These are phyloP conservation scores for Daldinia decipiens DNA, from an alignment of 495 filamentous ascomycete species.

Conservation along the genomic window DNA sequence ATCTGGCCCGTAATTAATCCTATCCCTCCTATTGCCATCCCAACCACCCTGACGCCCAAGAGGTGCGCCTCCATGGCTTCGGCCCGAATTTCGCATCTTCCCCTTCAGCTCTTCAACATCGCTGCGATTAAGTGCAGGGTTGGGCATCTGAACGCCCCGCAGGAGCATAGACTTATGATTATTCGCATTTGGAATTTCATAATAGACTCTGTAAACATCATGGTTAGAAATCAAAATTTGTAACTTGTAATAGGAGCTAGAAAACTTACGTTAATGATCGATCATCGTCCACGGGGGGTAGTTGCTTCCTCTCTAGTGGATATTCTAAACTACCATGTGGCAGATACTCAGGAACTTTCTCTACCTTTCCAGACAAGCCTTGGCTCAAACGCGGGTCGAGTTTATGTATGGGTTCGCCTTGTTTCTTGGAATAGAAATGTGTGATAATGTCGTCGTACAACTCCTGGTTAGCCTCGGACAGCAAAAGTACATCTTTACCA, in stretches of 20 bases:
- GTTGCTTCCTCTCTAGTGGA: slow-evolving; percentile 69
- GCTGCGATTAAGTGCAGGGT: slow-evolving; percentile 72
- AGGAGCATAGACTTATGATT: slow-evolving; percentile 95
- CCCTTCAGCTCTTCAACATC: slow-evolving; percentile 77
- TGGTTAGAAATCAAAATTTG: slow-evolving; percentile 22
- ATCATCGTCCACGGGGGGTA: slow-evolving; percentile 85
- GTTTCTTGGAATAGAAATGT: slow-evolving; percentile 92
- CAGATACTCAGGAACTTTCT: slow-evolving; percentile 82
- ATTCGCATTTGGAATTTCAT: slow-evolving; percentile 77
- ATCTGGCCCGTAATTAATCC: slow-evolving; percentile 56
- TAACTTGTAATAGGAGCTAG: slow-evolving; percentile 3
- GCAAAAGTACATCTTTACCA: slow-evolving; percentile 80
- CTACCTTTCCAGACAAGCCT: slow-evolving; percentile 81
- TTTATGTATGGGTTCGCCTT: slow-evolving; percentile 69
- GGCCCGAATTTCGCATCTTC: slow-evolving; percentile 68
- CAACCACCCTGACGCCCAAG: slow-evolving; percentile 49
- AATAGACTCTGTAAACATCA: slow-evolving; percentile 71
- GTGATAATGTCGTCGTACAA: slow-evolving; percentile 82
- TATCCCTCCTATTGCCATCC: slow-evolving; percentile 49
- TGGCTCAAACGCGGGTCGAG: slow-evolving; percentile 78
- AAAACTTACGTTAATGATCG: slow-evolving; percentile 77
- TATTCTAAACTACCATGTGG: slow-evolving; percentile 71
- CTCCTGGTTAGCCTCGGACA: slow-evolving; percentile 78
- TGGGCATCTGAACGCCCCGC: slow-evolving; percentile 77
- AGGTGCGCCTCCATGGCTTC: slow-evolving; percentile 58